Percentiles rank a stretch among this genome's conserved stretches.
phyloP scores from a whole-genome alignment of 2,329 filamentous ascomycete genomes.

The Hortaea werneckii region DNA sequence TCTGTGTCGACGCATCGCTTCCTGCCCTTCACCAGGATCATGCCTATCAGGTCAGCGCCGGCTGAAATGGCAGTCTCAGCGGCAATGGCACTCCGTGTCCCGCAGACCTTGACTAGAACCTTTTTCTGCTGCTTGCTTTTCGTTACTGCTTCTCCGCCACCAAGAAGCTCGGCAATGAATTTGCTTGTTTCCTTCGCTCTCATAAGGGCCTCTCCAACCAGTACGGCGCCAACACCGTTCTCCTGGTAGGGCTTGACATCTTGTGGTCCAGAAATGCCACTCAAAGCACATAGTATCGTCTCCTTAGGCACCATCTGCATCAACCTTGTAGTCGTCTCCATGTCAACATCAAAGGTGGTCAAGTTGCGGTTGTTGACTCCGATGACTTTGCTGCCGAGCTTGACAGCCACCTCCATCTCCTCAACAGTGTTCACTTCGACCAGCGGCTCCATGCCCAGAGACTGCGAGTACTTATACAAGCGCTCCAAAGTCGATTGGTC shows the following conservation, averaged over 20 bases:
- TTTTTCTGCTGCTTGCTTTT: slow-evolving; percentile 20
- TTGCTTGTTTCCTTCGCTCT: slow-evolving; percentile 68
- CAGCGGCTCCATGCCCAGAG: slow-evolving; percentile 90
- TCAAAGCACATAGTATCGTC: slow-evolving; percentile 85
- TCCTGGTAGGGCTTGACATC: slow-evolving; percentile 82
- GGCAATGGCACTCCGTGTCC: slow-evolving; percentile 72
- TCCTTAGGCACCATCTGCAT: slow-evolving; percentile 76
- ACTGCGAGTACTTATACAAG: slow-evolving; percentile 80
- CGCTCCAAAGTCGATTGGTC: slow-evolving; percentile 60
- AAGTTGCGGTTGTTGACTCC: slow-evolving; percentile 97
- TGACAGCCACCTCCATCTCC: slow-evolving; percentile 81
- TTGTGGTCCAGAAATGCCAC: slow-evolving; percentile 79
- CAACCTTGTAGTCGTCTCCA: slow-evolving; percentile 62
- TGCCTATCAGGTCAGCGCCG: slow-evolving; percentile 85
- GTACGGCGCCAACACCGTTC: slow-evolving; percentile 82
- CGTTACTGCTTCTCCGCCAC: slow-evolving; percentile 34
- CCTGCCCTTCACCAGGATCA: slow-evolving; percentile 75
- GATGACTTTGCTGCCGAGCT: slow-evolving; percentile 80
- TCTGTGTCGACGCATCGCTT: slow-evolving; percentile 73
- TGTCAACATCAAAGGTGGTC: slow-evolving; percentile 91
- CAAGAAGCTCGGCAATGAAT: slow-evolving; percentile 79
- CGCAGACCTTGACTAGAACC: slow-evolving; percentile 87
- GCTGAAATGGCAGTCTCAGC: slow-evolving; percentile 72
- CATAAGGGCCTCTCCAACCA: slow-evolving; percentile 96
- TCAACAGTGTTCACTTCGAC: slow-evolving; percentile 93